A percentile compares a stretch with the other conserved stretches of the same genome.
These are phyloP conservation scores for Bruguiera sexangula DNA, from an alignment of 345 rosid species.

Conservation along the genomic window DNA sequence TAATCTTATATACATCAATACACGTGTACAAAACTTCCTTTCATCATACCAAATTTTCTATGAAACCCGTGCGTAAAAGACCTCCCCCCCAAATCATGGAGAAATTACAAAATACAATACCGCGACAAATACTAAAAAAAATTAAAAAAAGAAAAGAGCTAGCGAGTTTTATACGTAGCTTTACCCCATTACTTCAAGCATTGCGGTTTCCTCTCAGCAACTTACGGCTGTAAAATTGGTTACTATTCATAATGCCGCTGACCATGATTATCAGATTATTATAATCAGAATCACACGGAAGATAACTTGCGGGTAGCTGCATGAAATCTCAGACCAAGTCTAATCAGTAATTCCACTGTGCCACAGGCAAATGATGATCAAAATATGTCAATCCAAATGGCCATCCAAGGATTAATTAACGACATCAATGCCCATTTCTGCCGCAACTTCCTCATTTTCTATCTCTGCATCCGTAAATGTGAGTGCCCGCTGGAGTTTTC, in stretches of 20 bases:
- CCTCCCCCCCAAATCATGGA: neutral
- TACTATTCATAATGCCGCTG: conserved; percentile 5
- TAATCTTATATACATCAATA: neutral
- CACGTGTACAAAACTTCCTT: neutral
- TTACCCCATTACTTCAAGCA: neutral
- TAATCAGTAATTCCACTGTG: no score
- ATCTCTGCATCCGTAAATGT: conserved; percentile 87
- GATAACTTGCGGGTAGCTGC: no score
- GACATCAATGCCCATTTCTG: conserved; percentile 26
- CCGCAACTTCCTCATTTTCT: conserved; percentile 41
- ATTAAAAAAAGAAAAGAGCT: conserved; percentile 14
- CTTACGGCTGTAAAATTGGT: neutral
- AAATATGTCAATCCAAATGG: no score
- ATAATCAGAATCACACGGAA: no score
- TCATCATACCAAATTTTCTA: neutral
- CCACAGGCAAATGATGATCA: no score
- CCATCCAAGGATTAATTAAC: neutral
- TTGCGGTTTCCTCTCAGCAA: conserved; percentile 4
- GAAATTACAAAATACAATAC: conserved; percentile 20
- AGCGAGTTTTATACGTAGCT: conserved; percentile 6
- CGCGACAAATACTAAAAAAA: conserved; percentile 1
- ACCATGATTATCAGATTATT: no score
- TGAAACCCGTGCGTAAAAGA: conserved; percentile 1
- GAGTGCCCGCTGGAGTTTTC: conserved; percentile 81
- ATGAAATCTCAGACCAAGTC: no score